Percentiles rank a stretch among this genome's conserved stretches.
phyloP scores from a whole-genome alignment of 257 asterid species.

The Primulina tabacum region DNA sequence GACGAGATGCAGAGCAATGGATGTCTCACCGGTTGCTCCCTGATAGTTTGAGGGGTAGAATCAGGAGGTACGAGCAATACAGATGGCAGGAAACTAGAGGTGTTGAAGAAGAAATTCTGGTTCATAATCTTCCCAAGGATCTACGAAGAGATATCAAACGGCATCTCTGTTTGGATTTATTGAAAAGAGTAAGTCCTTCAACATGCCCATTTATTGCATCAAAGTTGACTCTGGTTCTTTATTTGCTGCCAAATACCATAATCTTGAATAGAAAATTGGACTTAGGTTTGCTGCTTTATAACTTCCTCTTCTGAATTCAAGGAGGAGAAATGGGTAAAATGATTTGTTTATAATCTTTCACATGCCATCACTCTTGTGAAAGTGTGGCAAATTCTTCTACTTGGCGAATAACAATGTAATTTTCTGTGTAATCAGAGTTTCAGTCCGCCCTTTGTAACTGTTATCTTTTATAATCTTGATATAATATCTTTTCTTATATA shows the following conservation, averaged over 20 bases:
- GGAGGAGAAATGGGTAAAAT: not conserved
- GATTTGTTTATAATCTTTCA: not conserved
- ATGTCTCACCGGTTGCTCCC: conserved; percentile 97
- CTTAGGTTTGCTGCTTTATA: not conserved
- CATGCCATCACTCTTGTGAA: not conserved
- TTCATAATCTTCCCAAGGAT: conserved; percentile 87
- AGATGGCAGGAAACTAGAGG: conserved; percentile 98
- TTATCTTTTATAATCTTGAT: no score
- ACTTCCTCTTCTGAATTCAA: not conserved
- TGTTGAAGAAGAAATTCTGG: conserved; percentile 86
- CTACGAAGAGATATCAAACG: conserved; percentile 95
- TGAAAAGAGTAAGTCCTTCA: conserved; percentile 63
- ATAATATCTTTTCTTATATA: no score
- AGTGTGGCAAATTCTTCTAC: not conserved
- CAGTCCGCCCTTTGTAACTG: no score
- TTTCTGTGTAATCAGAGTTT: not conserved
- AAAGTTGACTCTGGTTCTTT: not conserved
- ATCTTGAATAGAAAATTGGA: not conserved
- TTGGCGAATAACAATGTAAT: not conserved
- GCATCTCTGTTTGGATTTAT: conserved; percentile 86
- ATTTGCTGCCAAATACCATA: not conserved
- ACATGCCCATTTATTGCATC: not conserved
- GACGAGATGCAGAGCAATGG: conserved; percentile 99
- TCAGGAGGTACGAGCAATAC: conserved; percentile 88
- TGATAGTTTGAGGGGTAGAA: conserved; percentile 68